A percentile compares a stretch with the other conserved stretches of the same genome.
Evolutionary conservation across 2,329 filamentous ascomycete genomes (phyloP).

Genomic region (Trichoderma lentiforme): DNA sequence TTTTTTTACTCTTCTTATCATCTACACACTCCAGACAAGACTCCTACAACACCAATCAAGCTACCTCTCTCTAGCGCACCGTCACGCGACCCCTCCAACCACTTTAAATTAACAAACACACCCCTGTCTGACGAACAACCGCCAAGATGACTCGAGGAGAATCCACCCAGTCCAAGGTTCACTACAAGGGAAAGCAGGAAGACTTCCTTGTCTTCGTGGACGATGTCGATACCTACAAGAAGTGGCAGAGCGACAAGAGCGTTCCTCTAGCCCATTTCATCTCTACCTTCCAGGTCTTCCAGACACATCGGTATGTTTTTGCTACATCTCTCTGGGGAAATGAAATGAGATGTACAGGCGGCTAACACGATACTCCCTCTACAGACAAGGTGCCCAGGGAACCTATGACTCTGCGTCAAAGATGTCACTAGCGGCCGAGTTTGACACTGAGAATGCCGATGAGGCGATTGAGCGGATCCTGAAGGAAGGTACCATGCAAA

Average conservation of each 20-base stretch:
- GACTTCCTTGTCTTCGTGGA: constrained; percentile 61
- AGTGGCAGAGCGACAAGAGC: constrained; percentile 79
- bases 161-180: constrained; percentile 69
- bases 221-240: constrained; percentile 61
- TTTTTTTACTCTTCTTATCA: neutral
- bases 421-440: constrained; percentile 74
- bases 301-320: constrained; percentile 76
- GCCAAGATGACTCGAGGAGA: constrained; percentile 69
- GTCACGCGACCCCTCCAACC: constrained; percentile 2
- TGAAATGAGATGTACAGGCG: neutral
- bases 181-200: constrained; percentile 70
- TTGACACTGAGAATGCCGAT: constrained; percentile 76
- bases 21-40: neutral
- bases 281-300: constrained; percentile 83
- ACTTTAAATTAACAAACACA: constrained; percentile 4
- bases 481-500: constrained; percentile 68
- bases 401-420: constrained; percentile 74
- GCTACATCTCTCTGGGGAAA: neutral
- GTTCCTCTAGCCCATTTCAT: constrained; percentile 82
- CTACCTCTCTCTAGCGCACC: constrained; percentile 15
- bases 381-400: constrained; percentile 82
- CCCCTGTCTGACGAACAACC: constrained; percentile 8
- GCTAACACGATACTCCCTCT: constrained; percentile 19
- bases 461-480: constrained; percentile 80
- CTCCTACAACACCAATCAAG: constrained; percentile 10